Evolutionary conservation across 2,329 filamentous ascomycete species (phyloP), one percentile per base, ranked within the genome.

Genomic region (Colletotrichum sp.): DNA sequence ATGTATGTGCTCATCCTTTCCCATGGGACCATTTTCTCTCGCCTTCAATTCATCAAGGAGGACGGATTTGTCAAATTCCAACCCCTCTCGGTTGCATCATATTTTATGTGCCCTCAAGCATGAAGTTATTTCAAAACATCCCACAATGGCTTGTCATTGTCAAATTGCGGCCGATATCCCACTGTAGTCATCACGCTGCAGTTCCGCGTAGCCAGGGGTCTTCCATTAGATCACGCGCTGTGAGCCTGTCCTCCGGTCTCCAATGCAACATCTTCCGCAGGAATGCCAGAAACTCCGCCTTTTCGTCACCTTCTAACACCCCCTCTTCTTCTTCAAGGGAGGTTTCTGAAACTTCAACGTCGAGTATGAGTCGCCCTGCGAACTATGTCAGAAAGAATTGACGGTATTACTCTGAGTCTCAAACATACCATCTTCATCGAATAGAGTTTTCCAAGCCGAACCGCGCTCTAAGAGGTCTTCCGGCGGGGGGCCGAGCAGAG

Each of bases 401-500:
- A 4, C 4, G 12, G 10, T 1, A 43, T 7, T 15, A n/a, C 5
- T 21, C 8, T 12, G 28, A 0, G 18, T 24, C 12, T 12, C 24
- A 1, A 4, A 48, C 73, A 67, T 36, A 79, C 79, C 81, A 38
- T 79, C 68, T n/a, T 66, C 60, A 60, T 80, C 81, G 66, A 80
- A 82, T 24, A 78, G 81, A 16, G 72, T 61, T 15, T 68, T 67
- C 66, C 74, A 78, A 2, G 69, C 75, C 6, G 80, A 78, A 57
- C 83, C 85, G 4, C 82, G 78, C 64, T 80, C 60, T 55, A 86
- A 65, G 55, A 86, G 83, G 3, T 80, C 78, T 63, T 74, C 78
- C 3, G 83, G 83, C 3, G 85, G 85, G 2, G 79, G 81, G 0
- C 84, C 84, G 72, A 87, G 79, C 9, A 86, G 71, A 4, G 85